A percentile compares a stretch with the other conserved stretches of the same genome.
These are phyloP conservation scores for Suhomyces panamericanus DNA, from an alignment of 1,139 yeast genomes.

Conservation along the genomic window DNA sequence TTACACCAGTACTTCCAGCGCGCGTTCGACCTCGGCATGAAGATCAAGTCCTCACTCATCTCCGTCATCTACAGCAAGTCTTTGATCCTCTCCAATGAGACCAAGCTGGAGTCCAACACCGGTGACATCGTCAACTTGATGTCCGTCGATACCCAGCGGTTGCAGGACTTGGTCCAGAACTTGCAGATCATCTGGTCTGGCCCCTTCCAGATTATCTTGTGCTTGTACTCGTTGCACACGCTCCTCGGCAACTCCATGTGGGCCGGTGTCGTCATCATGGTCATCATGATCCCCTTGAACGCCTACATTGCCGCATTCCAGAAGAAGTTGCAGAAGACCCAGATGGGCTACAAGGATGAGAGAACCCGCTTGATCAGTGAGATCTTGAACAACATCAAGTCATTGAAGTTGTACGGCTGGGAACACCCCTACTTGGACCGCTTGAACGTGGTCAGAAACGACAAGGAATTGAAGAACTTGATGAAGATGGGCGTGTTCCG, in stretches of 20 bases:
- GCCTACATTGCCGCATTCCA: constrained; percentile 71
- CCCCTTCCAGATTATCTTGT: constrained; percentile 84
- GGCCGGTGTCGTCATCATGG: constrained; percentile 89
- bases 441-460: constrained; percentile 79
- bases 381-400: constrained; percentile 86
- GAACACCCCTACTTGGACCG: constrained; percentile 79
- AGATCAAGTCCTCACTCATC: constrained; percentile 76
- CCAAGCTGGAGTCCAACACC: constrained; percentile 76
- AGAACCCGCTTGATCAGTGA: constrained; percentile 70
- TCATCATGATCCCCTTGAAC: constrained; percentile 83
- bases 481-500: constrained; percentile 73
- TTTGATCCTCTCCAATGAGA: constrained; percentile 77
- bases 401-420: constrained; percentile 94
- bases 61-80: constrained; percentile 81
- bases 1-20: constrained; percentile 93
- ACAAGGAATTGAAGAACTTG: constrained; percentile 79
- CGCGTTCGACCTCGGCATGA: constrained; percentile 88
- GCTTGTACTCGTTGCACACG: constrained; percentile 73
- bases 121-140: constrained; percentile 96
- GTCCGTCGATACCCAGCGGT: constrained; percentile 95
- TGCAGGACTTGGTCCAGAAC: constrained; percentile 86
- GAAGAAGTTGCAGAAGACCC: constrained; percentile 67
- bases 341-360: constrained; percentile 49
- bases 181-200: constrained; percentile 94
- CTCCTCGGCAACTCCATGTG: constrained; percentile 91